phyloP scores from a whole-genome alignment of 148 eudicot species.

The Bassia scoparia region DNA sequence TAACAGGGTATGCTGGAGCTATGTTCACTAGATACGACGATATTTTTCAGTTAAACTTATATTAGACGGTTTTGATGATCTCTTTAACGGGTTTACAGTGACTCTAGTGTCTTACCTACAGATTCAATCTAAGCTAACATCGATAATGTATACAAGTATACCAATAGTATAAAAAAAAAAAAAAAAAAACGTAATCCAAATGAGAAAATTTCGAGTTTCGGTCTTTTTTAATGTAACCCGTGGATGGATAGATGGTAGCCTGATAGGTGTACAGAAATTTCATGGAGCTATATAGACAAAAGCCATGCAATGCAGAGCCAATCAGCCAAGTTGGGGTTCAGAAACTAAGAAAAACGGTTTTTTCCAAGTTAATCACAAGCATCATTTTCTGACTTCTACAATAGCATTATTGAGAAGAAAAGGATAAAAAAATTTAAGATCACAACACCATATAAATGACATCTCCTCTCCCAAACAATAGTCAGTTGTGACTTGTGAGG shows the following conservation, averaged over 20 bases:
- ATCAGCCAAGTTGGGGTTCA: conserved; percentile 18
- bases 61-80: too few relatives aligned
- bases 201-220: background rate
- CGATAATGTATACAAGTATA: too few relatives aligned
- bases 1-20: too few relatives aligned
- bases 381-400: conserved; percentile 3
- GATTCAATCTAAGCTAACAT: too few relatives aligned
- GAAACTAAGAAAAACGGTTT: conserved; percentile 7
- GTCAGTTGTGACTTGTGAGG: too few relatives aligned
- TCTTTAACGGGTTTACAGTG: too few relatives aligned
- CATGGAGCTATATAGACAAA: conserved; percentile 17
- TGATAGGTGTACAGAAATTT: conserved; percentile 6
- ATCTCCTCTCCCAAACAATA: too few relatives aligned
- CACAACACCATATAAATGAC: background rate
- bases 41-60: too few relatives aligned
- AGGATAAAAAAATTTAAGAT: background rate
- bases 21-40: too few relatives aligned
- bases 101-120: too few relatives aligned
- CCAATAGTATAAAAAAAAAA: too few relatives aligned
- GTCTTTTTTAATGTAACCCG: background rate
- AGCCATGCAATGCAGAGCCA: conserved; percentile 11
- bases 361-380: conserved; percentile 18
- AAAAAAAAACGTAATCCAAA: too few relatives aligned
- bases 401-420: background rate
- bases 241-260: conserved; percentile 13